These are phyloP conservation scores for Fragaria ananassa DNA, from an alignment of 306 rosid genomes.

Conservation along the genomic window DNA sequence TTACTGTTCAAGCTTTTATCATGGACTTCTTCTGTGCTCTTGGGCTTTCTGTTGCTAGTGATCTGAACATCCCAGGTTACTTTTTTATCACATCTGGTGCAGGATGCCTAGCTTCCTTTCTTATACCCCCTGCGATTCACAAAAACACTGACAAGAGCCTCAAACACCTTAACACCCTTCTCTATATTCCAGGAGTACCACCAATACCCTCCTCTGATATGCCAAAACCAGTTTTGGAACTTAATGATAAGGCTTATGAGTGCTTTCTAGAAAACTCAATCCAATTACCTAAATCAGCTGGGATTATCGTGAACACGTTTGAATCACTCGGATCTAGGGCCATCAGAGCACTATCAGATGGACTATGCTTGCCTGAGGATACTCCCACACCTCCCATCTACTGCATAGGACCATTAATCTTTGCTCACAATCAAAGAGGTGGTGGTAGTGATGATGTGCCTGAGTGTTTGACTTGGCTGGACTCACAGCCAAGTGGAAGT, in stretches of 20 bases:
- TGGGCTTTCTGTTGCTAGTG: constrained; percentile 14
- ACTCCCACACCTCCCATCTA: constrained; percentile 21
- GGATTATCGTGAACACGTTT: constrained; percentile 37
- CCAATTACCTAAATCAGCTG: constrained; percentile 24
- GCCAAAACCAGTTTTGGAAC: constrained; percentile 26
- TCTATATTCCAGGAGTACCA: constrained; percentile 31
- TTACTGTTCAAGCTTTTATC: constrained; percentile 32
- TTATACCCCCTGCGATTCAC: constrained; percentile 21
- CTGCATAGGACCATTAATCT: constrained; percentile 43
- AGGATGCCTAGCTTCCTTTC: neutral
- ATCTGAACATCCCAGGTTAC: constrained; percentile 35
- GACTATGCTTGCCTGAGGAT: constrained; percentile 27
- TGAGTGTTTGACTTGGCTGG: constrained; percentile 50
- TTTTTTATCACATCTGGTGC: constrained; percentile 39
- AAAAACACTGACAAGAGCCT: constrained; percentile 12
- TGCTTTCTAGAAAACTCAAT: neutral
- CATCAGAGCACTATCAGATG: constrained; percentile 29
- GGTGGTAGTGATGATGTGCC: neutral
- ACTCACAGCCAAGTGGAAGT: constrained; percentile 46
- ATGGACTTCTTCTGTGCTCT: constrained; percentile 38
- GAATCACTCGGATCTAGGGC: constrained; percentile 33
- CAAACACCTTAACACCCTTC: constrained; percentile 9
- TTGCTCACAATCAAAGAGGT: neutral
- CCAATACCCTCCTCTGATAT: constrained; percentile 9
- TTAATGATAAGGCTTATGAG: constrained; percentile 23